phyloP scores from a whole-genome alignment of 306 rosid species.

The Acmispon strigosus region DNA sequence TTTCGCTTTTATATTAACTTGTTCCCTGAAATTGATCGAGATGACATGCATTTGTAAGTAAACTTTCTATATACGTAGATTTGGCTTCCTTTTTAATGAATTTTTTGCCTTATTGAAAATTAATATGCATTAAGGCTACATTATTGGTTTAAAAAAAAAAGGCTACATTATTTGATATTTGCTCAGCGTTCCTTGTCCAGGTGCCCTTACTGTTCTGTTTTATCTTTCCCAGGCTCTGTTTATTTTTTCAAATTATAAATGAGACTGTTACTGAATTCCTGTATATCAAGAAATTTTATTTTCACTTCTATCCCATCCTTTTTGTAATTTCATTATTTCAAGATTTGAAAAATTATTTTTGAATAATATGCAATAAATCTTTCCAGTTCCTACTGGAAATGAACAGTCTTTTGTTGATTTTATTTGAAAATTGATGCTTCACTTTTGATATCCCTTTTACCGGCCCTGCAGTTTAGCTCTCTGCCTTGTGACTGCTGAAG shows the following conservation, averaged over 20 bases:
- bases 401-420: not conserved
- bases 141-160: no score
- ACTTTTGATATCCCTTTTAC: not conserved
- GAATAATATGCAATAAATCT: not conserved
- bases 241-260: not conserved
- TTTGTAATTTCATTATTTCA: constrained; percentile 17
- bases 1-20: constrained; percentile 77
- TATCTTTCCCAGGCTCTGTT: not conserved
- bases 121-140: not conserved
- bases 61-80: constrained; percentile 15
- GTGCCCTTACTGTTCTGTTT: not conserved
- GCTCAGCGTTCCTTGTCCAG: not conserved
- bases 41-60: constrained; percentile 68
- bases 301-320: no score
- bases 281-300: not conserved
- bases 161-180: not conserved
- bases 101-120: not conserved
- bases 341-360: not conserved
- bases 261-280: not conserved
- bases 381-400: not conserved
- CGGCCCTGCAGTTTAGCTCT: not conserved
- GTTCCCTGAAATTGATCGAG: constrained; percentile 53
- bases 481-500: not conserved
- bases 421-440: not conserved
- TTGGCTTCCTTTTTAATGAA: not conserved